phyloP scores from a whole-genome alignment of 495 filamentous ascomycete species.

The Massariosphaeria phaeospora region DNA sequence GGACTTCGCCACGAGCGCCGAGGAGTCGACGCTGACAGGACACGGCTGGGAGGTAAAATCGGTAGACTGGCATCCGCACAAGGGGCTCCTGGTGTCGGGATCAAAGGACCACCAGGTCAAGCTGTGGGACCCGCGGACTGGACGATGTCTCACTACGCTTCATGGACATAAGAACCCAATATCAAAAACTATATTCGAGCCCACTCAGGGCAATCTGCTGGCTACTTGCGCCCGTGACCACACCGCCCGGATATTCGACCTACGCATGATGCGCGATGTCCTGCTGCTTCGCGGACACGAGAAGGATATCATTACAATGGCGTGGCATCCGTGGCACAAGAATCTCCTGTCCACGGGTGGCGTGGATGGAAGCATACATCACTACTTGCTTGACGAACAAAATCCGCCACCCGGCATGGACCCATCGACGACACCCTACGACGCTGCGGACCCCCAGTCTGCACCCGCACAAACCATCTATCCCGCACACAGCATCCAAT shows the following conservation, averaged over 20 bases:
- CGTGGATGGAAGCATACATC: slow-evolving; percentile 79
- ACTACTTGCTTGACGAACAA: slow-evolving; percentile 89
- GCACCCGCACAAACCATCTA: slow-evolving; percentile 80
- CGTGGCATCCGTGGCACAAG: slow-evolving; percentile 90
- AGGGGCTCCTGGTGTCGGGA: slow-evolving; percentile 88
- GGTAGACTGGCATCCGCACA: slow-evolving; percentile 96
- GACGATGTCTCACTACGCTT: slow-evolving; percentile 83
- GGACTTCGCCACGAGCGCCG: slow-evolving; percentile 81
- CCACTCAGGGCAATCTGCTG: slow-evolving; percentile 71
- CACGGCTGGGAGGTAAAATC: slow-evolving; percentile 96
- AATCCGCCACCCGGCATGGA: slow-evolving; percentile 68
- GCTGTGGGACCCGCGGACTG: slow-evolving; percentile 91
- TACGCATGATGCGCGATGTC: slow-evolving; percentile 97
- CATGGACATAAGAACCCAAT: slow-evolving; percentile 98
- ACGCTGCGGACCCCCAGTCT: slow-evolving; percentile 68
- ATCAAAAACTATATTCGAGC: slow-evolving; percentile 81
- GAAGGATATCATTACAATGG: slow-evolving; percentile 85
- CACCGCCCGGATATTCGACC: slow-evolving; percentile 84
- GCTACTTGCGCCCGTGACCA: slow-evolving; percentile 91
- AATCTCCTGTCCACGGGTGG: slow-evolving; percentile 87
- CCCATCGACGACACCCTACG: slow-evolving; percentile 70
- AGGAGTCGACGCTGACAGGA: slow-evolving; percentile 75
- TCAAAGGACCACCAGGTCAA: slow-evolving; percentile 97
- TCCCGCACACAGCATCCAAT: slow-evolving; percentile 76
- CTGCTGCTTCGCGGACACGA: slow-evolving; percentile 87